Conservation (phyloP, 2,329 filamentous ascomycete genomes). For the Pyrenophora teres region DNA sequence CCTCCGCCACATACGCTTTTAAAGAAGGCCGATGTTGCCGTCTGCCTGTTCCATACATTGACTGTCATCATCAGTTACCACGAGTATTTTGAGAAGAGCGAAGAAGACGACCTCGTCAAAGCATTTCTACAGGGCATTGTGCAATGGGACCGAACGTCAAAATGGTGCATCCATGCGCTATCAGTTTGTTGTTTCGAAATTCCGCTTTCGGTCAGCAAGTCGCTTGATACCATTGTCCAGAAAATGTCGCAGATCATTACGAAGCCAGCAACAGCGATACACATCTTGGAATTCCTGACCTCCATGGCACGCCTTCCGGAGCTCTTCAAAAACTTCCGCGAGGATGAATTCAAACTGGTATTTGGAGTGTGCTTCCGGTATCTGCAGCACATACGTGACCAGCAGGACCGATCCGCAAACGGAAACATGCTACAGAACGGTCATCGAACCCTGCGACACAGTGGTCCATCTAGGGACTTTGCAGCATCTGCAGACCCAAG, state of each 20-base stretch:
- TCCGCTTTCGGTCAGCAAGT: conserved; percentile 83
- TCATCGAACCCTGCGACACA: conserved; percentile 49
- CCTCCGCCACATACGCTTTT: conserved; percentile 79
- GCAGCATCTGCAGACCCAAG: conserved; percentile 25
- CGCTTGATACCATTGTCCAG: conserved; percentile 81
- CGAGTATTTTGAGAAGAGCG: conserved; percentile 77
- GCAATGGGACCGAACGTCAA: conserved; percentile 83
- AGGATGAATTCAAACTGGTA: conserved; percentile 90
- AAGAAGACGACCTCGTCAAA: conserved; percentile 87
- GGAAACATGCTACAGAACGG: conserved; percentile 37
- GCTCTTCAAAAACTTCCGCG: conserved; percentile 84
- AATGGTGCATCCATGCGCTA: conserved; percentile 91
- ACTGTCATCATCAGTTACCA: conserved; percentile 92
- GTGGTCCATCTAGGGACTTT: conserved; percentile 52
- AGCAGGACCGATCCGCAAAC: conserved; percentile 48
- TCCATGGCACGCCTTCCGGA: conserved; percentile 82
- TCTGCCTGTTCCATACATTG: conserved; percentile 84
- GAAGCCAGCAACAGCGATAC: conserved; percentile 85
- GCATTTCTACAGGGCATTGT: conserved; percentile 85
- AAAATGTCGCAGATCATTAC: conserved; percentile 97
- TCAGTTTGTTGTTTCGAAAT: conserved; percentile 95
- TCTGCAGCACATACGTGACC: conserved; percentile 81
- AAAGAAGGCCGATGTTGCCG: conserved; percentile 84
- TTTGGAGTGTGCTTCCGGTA: conserved; percentile 96
- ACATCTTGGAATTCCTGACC: conserved; percentile 94